Base-by-base conservation (phyloP, 768 basidiomycete species). In the Butyriboletus loyo region DNA sequence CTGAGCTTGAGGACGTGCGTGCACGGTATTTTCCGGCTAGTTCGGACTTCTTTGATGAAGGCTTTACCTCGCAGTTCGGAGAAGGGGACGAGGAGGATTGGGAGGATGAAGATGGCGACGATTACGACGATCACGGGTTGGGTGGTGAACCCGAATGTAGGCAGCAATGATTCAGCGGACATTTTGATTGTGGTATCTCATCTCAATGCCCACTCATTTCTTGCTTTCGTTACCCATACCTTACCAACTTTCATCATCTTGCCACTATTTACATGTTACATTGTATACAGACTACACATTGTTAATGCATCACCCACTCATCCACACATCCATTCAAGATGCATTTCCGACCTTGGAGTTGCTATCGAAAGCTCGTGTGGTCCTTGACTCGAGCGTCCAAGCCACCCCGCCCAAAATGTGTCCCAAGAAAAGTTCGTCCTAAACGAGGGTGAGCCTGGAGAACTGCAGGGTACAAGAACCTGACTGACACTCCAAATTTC, bases 1-100 rank as follows among this genome's bases (percentile, higher is more conserved):
- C 80, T 69, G 85, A 85, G 71, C 80, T 89, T 73, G 81, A 82
- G 66, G 87, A 90, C 75, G 88, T 92, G 83, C 84, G 89, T 87
- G 77, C 76, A 73, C 79, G 80, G 75, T 83, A 79, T 81, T 86
- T 85, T 75, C 80, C 82, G 75, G 82, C 85, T 79, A 78, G 79
- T 67, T 75, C 78, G 66, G 78, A 78, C 68, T 89, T 87, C 84
- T 89, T 86, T 85, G 86, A 89, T 70, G 78, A 80, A 68, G 84
- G 73, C 59, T 86, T 84, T 77, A 70, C 77, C 69, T 65, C 64
- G 54, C 83, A 89, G 84, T 87, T 86, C 69, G 88, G 85, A 54
- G 87, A 81, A 53, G 75, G 72, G n/a, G 81, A 84, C 24, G 87
- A 84, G 41, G 83, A 82, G 55, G 82, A 80, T 53, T 84, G 85